phyloP scores from a whole-genome alignment of 352 stramenopile genomes.

The Elongisporangium anandrum region DNA sequence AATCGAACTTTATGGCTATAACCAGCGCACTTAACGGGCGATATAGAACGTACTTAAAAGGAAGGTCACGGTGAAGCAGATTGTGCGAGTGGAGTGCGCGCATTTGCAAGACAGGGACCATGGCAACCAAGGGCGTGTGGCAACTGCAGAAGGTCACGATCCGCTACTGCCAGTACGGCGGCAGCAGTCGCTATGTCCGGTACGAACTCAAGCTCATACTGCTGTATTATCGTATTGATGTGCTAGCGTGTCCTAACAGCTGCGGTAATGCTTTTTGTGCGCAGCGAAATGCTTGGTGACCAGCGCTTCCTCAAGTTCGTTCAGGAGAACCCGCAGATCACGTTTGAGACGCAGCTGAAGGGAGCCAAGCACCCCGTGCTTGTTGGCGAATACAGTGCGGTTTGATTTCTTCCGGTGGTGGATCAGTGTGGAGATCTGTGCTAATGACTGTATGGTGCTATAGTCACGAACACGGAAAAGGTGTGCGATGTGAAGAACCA shows the following conservation, averaged over 20 bases:
- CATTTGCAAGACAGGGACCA: conserved; percentile 13
- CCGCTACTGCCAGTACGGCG: conserved; percentile 74
- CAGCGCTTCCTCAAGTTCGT: conserved; percentile 80
- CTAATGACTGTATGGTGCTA: background rate
- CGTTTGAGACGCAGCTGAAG: conserved; percentile 84
- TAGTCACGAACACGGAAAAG: conserved; percentile 80
- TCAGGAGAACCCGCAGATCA: conserved; percentile 84
- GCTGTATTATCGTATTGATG: background rate
- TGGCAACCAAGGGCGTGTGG: conserved; percentile 77
- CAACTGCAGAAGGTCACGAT: conserved; percentile 79
- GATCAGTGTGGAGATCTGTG: background rate
- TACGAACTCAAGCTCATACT: conserved; percentile 8
- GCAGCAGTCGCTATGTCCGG: conserved; percentile 75
- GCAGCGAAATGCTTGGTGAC: conserved; percentile 64
- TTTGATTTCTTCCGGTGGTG: background rate
- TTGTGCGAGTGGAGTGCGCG: conserved; percentile 3
- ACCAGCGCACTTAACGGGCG: background rate
- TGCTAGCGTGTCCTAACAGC: background rate
- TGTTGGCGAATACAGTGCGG: conserved; percentile 81
- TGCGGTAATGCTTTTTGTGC: background rate
- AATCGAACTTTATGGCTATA: conserved; percentile 4
- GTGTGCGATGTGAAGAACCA: conserved; percentile 88
- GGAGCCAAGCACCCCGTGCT: conserved; percentile 74
- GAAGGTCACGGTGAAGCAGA: background rate
- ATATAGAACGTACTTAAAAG: conserved; percentile 4